These are phyloP conservation scores for Apiospora sp. DNA, from an alignment of 2,329 filamentous ascomycete species.

Conservation along the genomic window DNA sequence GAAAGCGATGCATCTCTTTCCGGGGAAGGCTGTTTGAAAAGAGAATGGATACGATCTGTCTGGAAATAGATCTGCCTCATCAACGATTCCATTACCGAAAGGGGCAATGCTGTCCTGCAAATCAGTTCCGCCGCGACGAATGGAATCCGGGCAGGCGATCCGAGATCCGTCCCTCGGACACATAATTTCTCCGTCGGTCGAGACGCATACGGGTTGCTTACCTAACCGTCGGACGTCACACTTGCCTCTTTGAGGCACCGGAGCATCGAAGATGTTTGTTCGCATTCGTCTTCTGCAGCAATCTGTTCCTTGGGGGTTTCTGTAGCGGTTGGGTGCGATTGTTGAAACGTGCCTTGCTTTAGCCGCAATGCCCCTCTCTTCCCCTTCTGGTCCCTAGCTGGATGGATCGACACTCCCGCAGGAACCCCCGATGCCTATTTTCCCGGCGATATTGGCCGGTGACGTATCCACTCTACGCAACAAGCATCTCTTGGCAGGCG, in stretches of 20 bases:
- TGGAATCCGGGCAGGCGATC: background rate
- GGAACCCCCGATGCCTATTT: constrained; percentile 27
- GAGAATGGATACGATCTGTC: background rate
- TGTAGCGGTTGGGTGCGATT: no score
- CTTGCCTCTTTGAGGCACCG: constrained; percentile 7
- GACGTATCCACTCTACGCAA: constrained; percentile 29
- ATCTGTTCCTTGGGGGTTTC: no score
- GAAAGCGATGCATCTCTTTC: no score
- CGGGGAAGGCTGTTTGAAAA: no score
- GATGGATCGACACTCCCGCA: background rate
- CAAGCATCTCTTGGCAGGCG: constrained; percentile 33
- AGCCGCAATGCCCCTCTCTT: constrained; percentile 28
- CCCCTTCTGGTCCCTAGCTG: no score
- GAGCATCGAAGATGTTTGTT: background rate
- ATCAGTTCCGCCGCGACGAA: background rate
- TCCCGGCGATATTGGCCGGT: constrained; percentile 34
- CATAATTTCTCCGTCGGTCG: background rate
- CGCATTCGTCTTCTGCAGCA: background rate
- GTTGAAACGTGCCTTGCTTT: constrained; percentile 31
- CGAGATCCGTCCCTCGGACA: background rate
- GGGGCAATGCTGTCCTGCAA: background rate
- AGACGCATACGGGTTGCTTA: background rate
- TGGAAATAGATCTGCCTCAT: background rate
- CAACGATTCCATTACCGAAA: background rate
- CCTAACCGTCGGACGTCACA: background rate